Conservation (phyloP, 2,329 filamentous ascomycete genomes). For the Colletotrichum simmondsii region DNA sequence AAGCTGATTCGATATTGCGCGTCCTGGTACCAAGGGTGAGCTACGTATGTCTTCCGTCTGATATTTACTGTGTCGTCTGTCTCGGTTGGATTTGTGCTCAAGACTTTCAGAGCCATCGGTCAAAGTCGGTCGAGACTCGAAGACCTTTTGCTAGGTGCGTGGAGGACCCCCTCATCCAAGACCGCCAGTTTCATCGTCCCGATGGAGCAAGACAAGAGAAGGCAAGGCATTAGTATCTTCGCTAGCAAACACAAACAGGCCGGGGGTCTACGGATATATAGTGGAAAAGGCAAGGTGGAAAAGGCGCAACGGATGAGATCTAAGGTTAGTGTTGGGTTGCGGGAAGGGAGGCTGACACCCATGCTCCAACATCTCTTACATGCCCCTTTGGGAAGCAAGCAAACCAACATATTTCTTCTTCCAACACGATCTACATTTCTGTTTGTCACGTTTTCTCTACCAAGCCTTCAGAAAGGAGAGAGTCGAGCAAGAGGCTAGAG, state of each 20-base stretch:
- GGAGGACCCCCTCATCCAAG: not conserved
- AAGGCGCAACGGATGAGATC: not conserved
- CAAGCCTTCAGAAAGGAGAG: not conserved
- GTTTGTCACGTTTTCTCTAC: not conserved
- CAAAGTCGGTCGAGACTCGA: too few relatives aligned
- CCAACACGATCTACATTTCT: not conserved
- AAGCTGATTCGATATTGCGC: not conserved
- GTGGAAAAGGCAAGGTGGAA: not conserved
- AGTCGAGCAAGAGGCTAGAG: not conserved
- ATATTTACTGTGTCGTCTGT: not conserved
- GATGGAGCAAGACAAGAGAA: not conserved
- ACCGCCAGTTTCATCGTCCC: not conserved
- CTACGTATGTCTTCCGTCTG: not conserved
- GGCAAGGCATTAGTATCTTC: not conserved
- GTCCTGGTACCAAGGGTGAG: not conserved
- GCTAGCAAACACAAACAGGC: not conserved
- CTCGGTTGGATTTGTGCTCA: not conserved
- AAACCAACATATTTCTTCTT: constrained; percentile 10
- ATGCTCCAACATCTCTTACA: not conserved
- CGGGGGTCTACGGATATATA: not conserved
- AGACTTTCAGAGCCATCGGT: not conserved
- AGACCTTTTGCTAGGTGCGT: not conserved
- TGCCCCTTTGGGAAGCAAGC: not conserved
- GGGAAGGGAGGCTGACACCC: not conserved
- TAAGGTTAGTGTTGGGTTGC: not conserved